A percentile compares a stretch with the other conserved stretches of the same genome.
Conservation (phyloP, 2,329 filamentous ascomycete genomes). For the Talaromyces verruculosus region DNA sequence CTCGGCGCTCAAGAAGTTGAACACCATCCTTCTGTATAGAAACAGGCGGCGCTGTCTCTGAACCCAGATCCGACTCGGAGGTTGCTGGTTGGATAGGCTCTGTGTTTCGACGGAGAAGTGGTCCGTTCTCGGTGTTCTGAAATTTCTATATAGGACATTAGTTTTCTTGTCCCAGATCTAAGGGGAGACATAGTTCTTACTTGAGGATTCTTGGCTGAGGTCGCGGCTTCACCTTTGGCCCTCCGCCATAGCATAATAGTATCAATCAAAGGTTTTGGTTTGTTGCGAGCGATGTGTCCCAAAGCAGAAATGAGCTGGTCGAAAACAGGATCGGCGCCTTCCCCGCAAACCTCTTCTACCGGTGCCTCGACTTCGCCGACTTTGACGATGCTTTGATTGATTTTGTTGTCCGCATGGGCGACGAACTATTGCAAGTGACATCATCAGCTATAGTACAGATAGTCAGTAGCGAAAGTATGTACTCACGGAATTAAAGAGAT, state of each 20-base stretch:
- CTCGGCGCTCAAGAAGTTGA: slow-evolving; percentile 79
- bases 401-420: slow-evolving; percentile 92
- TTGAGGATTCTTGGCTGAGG: slow-evolving; percentile 57
- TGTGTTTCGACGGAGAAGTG: slow-evolving; percentile 69
- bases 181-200: slow-evolving; percentile 22
- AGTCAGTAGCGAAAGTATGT: background rate
- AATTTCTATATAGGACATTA: slow-evolving; percentile 26
- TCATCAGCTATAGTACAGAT: background rate
- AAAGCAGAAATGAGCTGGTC: slow-evolving; percentile 92
- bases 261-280: slow-evolving; percentile 92
- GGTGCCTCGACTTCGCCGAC: slow-evolving; percentile 77
- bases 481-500: slow-evolving; percentile 83
- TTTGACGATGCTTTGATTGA: slow-evolving; percentile 80
- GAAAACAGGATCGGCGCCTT: slow-evolving; percentile 81
- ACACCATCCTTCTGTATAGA: slow-evolving; percentile 61
- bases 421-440: slow-evolving; percentile 66
- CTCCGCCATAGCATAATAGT: slow-evolving; percentile 98
- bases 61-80: slow-evolving; percentile 35
- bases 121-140: slow-evolving; percentile 41
- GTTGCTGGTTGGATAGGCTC: slow-evolving; percentile 60
- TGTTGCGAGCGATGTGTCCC: slow-evolving; percentile 89
- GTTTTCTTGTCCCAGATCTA: background rate
- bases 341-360: slow-evolving; percentile 87
- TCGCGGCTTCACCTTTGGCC: slow-evolving; percentile 86
- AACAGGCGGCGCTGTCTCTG: slow-evolving; percentile 28